A percentile compares a stretch with the other conserved stretches of the same genome.
These are phyloP conservation scores for Xylaria sp. DNA, from an alignment of 2,329 filamentous ascomycete genomes.

Conservation along the genomic window DNA sequence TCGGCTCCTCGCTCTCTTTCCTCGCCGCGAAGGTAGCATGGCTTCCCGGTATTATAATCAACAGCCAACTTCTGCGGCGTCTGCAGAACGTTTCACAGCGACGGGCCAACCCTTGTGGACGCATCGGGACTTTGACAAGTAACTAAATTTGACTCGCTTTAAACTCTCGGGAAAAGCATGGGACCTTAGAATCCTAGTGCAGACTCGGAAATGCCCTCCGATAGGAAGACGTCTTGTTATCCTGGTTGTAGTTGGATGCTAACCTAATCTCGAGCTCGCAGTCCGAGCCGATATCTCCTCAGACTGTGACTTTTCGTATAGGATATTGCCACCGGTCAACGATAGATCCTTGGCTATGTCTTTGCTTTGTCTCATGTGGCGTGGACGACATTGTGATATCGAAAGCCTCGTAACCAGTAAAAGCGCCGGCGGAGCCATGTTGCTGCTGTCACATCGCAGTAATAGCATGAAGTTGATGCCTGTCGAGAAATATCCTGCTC, in stretches of 20 bases:
- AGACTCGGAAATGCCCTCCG: neutral
- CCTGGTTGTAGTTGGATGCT: neutral
- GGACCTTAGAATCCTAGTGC: slow-evolving; percentile 9
- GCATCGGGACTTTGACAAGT: slow-evolving; percentile 22
- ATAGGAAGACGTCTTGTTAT: neutral
- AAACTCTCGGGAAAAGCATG: slow-evolving; percentile 9
- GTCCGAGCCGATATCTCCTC: neutral
- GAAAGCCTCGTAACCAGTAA: slow-evolving; percentile 6
- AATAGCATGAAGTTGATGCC: neutral
- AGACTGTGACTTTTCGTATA: slow-evolving; percentile 8
- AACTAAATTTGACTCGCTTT: slow-evolving; percentile 18
- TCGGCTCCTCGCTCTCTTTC: slow-evolving; percentile 13
- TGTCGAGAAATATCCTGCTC: slow-evolving; percentile 5
- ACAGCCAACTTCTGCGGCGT: neutral
- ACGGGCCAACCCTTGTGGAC: slow-evolving; percentile 26
- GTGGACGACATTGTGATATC: slow-evolving; percentile 1
- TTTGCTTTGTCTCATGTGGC: neutral
- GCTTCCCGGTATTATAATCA: neutral
- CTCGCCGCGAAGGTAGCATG: slow-evolving; percentile 5
- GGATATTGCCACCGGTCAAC: neutral
- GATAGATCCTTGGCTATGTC: neutral
- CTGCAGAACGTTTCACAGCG: slow-evolving; percentile 6
- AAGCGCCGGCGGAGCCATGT: slow-evolving; percentile 4
- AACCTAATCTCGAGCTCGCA: slow-evolving; percentile 6
- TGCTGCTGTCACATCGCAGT: neutral